Evolutionary conservation across 768 basidiomycete species (phyloP), one percentile per base, ranked within the genome.

Genomic region (Lactarius akahatsu): DNA sequence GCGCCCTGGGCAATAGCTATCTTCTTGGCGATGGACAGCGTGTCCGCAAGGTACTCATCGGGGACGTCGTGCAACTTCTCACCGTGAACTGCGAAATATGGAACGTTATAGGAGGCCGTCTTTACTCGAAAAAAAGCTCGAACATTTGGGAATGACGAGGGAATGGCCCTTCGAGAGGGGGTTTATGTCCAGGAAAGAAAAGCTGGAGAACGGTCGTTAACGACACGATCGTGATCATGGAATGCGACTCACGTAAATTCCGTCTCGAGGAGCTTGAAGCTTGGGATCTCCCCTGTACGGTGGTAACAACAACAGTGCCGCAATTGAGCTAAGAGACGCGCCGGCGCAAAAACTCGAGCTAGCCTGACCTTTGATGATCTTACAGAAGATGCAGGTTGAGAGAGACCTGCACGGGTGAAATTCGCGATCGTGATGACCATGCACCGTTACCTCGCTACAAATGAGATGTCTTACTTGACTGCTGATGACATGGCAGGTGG

Each of bases 71-170:
- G 92, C 68, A 96, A 73, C 77, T 96, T 96, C 71, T 82, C 86
- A 6, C 87, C 85, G 73, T 98, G 96, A 75, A 91, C 95, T 97
- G 63, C 11, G 20, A 56, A 38, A 6, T 13, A 20, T 23, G 10
- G 9, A 28, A 26, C 20, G 4, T 3, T 9, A 16, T 13, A 36
- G 23, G 18, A 18, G 18, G 5, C 18, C 11, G 13, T 4, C 30
- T 45, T 36, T 50, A 11, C 36, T 50, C 47, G 4, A 13, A 18
- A 58, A 8, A 32, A 41, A 34, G 40, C 45, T 57, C 76, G 67
- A 65, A 96, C 96, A 88, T 81, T 98, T 99, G 3, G 96, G 96
- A 69, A 99, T 92, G 61, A 98, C 80, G 41, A 98, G 83, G 15
- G 92, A 86, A 77, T 99, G 94, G 4, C 96, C 96, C 72, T 84